phyloP scores from a whole-genome alignment of 768 basidiomycete species.

The Coprinellus aureogranulatus region DNA sequence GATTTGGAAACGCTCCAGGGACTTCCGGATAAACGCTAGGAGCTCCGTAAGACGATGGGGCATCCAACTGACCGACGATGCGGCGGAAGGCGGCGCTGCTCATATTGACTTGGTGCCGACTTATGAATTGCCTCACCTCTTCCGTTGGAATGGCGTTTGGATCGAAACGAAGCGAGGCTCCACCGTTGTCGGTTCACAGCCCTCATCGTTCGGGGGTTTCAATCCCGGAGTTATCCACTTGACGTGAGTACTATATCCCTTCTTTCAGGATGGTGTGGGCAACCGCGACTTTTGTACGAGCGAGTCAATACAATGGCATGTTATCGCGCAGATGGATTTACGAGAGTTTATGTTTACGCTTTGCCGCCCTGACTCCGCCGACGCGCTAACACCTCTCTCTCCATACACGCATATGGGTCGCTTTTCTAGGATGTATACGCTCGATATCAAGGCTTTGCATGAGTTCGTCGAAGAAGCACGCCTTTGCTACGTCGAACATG shows the following conservation, averaged over 20 bases:
- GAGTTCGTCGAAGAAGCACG: slow-evolving; percentile 36
- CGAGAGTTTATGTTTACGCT: background rate
- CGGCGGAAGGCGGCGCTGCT: slow-evolving; percentile 17
- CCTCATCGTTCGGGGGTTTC: slow-evolving; percentile 7
- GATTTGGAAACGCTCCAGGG: slow-evolving; percentile 42
- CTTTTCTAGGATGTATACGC: slow-evolving; percentile 36
- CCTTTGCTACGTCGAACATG: slow-evolving; percentile 31
- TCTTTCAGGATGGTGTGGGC: slow-evolving; percentile 12
- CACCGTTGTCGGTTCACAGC: slow-evolving; percentile 1
- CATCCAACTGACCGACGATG: slow-evolving; percentile 21
- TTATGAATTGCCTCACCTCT: slow-evolving; percentile 37
- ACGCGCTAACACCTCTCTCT: background rate
- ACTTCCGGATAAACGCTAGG: slow-evolving; percentile 38
- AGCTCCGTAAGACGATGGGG: slow-evolving; percentile 40
- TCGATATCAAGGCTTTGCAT: slow-evolving; percentile 34
- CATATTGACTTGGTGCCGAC: slow-evolving; percentile 41
- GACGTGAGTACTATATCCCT: slow-evolving; percentile 23
- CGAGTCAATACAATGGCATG: too few relatives aligned
- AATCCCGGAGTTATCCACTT: slow-evolving; percentile 20
- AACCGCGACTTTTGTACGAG: slow-evolving; percentile 13
- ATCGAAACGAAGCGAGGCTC: slow-evolving; percentile 30
- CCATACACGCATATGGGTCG: background rate
- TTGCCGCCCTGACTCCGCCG: background rate
- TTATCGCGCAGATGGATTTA: too few relatives aligned
- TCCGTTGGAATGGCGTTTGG: slow-evolving; percentile 41